Conservation (phyloP, 2,329 filamentous ascomycete species). For the Neofusicoccum parvum region DNA sequence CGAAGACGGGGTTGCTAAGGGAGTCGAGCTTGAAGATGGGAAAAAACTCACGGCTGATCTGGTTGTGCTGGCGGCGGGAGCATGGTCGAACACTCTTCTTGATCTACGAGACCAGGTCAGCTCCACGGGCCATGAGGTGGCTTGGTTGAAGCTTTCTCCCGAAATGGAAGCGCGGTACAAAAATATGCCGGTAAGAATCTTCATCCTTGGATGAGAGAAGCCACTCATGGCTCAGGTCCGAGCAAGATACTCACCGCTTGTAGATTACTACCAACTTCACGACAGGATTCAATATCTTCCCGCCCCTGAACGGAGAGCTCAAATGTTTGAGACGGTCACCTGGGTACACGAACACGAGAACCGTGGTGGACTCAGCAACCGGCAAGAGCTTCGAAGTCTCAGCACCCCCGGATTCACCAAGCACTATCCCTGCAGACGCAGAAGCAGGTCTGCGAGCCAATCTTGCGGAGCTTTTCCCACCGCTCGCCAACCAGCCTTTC, state of each 20-base stretch:
- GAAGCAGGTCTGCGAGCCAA: slow-evolving; percentile 8
- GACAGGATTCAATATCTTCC: slow-evolving; percentile 21
- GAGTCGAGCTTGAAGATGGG: slow-evolving; percentile 58
- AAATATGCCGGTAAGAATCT: slow-evolving; percentile 14
- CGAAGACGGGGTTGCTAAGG: slow-evolving; percentile 35
- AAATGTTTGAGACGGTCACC: slow-evolving; percentile 18
- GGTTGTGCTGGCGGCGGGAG: slow-evolving; percentile 79
- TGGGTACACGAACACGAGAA: slow-evolving; percentile 18
- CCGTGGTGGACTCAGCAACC: neutral
- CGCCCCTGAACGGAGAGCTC: slow-evolving; percentile 19
- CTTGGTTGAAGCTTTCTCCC: slow-evolving; percentile 17
- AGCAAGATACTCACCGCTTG: neutral
- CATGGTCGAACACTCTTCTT: slow-evolving; percentile 79
- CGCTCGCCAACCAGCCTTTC: slow-evolving; percentile 44
- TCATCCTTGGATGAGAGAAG: neutral
- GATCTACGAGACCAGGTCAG: slow-evolving; percentile 56
- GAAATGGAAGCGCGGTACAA: slow-evolving; percentile 15
- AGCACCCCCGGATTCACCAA: slow-evolving; percentile 13
- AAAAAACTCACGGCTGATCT: slow-evolving; percentile 65
- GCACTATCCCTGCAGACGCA: slow-evolving; percentile 16
- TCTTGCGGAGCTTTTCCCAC: slow-evolving; percentile 17
- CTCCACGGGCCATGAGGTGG: slow-evolving; percentile 16
- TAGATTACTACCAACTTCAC: slow-evolving; percentile 20
- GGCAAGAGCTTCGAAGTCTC: slow-evolving; percentile 10
- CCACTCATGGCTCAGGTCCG: too few species aligned